phyloP scores from a whole-genome alignment of 1,284 basidiomycete species.

The Trichosporon asahii region DNA sequence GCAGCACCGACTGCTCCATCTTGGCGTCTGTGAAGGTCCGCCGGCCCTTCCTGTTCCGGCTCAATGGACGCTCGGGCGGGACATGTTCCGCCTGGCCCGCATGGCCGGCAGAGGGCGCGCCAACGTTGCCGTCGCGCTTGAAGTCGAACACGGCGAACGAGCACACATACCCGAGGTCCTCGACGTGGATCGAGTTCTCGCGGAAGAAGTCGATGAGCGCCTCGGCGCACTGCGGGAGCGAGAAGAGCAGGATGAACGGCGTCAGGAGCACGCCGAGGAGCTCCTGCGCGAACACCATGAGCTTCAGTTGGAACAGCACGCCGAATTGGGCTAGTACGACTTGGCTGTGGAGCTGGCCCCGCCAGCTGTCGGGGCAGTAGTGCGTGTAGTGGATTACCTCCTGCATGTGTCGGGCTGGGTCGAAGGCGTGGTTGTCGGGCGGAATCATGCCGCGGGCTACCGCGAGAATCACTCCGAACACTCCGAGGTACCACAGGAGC shows the following conservation, averaged over 20 bases:
- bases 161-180: constrained; percentile 93
- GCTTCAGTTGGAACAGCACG: constrained; percentile 81
- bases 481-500: constrained; percentile 83
- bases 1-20: constrained; percentile 97
- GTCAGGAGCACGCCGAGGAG: constrained; percentile 86
- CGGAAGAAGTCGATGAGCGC: constrained; percentile 93
- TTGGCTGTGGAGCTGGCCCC: constrained; percentile 81
- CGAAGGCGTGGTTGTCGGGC: constrained; percentile 87
- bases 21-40: constrained; percentile 68
- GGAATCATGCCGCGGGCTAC: constrained; percentile 92
- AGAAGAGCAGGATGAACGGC: constrained; percentile 89
- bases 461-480: constrained; percentile 84
- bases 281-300: constrained; percentile 81
- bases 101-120: constrained; percentile 38
- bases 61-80: not conserved
- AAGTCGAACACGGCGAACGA: constrained; percentile 98
- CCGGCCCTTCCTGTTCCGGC: not conserved
- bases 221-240: constrained; percentile 80
- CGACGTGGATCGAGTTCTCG: constrained; percentile 94
- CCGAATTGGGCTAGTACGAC: constrained; percentile 84
- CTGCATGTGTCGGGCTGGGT: constrained; percentile 85
- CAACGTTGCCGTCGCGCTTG: constrained; percentile 80
- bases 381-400: constrained; percentile 91
- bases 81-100: not conserved
- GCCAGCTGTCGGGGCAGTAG: constrained; percentile 91